Evolutionary conservation across 495 filamentous ascomycete genomes (phyloP).

Genomic region (Penicillium argentinense): DNA sequence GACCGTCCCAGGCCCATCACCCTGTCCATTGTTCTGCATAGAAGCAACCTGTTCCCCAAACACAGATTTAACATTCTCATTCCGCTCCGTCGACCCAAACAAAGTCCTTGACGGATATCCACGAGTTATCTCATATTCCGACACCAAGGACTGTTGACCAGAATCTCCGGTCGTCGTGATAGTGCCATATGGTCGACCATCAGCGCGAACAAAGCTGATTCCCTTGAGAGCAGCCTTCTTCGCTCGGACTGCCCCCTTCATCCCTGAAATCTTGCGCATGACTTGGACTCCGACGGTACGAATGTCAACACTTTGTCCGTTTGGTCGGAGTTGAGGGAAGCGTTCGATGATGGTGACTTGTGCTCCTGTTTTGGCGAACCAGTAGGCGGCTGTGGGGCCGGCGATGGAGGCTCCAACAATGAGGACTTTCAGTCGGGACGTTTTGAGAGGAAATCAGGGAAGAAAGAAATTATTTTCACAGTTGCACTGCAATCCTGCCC

Average conservation of each 20-base stretch:
- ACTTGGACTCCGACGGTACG: conserved; percentile 46
- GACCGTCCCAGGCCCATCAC: conserved; percentile 32
- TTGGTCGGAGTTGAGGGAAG: conserved; percentile 38
- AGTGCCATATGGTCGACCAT: conserved; percentile 36
- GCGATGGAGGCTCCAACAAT: conserved; percentile 43
- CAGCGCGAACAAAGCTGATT: conserved; percentile 38
- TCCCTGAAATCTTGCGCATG: conserved; percentile 50
- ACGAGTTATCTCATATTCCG: conserved; percentile 58
- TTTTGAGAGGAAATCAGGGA: too few species aligned
- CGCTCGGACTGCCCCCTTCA: conserved; percentile 44
- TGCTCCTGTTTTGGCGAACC: conserved; percentile 48
- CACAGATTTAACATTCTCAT: conserved; percentile 40
- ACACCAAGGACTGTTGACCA: conserved; percentile 44
- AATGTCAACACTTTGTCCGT: conserved; percentile 56
- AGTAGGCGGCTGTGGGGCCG: conserved; percentile 37
- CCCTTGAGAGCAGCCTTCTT: conserved; percentile 42
- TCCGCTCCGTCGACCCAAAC: conserved; percentile 41
- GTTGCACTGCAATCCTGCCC: too few species aligned
- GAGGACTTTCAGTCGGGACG: conserved; percentile 34
- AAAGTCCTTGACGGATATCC: conserved; percentile 50
- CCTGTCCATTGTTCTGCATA: conserved; percentile 6
- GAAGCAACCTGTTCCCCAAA: conserved; percentile 37
- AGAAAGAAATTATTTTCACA: too few species aligned
- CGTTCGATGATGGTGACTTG: conserved; percentile 55
- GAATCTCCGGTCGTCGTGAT: conserved; percentile 43